These are phyloP conservation scores for Chaetomiaceae sp. DNA, from an alignment of 2,329 filamentous ascomycete species.

Conservation along the genomic window DNA sequence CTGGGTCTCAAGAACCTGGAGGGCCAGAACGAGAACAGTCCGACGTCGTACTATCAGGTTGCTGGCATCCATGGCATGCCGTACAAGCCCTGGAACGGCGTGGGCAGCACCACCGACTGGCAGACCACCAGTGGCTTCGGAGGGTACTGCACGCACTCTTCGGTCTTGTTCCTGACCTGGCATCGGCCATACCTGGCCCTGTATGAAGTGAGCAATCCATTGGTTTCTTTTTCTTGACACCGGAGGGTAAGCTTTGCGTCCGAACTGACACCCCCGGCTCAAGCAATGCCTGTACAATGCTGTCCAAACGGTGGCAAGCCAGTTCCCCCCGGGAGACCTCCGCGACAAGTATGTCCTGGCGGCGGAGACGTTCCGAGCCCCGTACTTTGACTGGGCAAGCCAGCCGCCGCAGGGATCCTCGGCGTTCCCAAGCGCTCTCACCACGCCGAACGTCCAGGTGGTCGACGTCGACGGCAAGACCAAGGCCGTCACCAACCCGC, in stretches of 20 bases:
- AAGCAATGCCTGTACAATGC: slow-evolving; percentile 27
- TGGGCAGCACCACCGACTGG: slow-evolving; percentile 31
- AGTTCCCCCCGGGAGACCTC: slow-evolving; percentile 22
- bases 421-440: slow-evolving; percentile 22
- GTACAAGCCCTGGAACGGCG: slow-evolving; percentile 52
- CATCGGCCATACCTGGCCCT: slow-evolving; percentile 31
- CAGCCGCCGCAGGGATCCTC: slow-evolving; percentile 16
- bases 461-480: slow-evolving; percentile 23
- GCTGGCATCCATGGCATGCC: slow-evolving; percentile 62
- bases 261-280: not conserved
- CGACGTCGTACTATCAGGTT: slow-evolving; percentile 58
- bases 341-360: slow-evolving; percentile 26
- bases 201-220: slow-evolving; percentile 14
- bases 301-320: slow-evolving; percentile 24
- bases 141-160: slow-evolving; percentile 59
- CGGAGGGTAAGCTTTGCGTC: no score
- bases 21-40: slow-evolving; percentile 40
- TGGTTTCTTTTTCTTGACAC: no score
- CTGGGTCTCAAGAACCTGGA: slow-evolving; percentile 54
- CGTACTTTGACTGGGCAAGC: slow-evolving; percentile 34
- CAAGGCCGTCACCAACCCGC: slow-evolving; percentile 27
- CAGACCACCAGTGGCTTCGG: slow-evolving; percentile 37
- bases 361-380: slow-evolving; percentile 29
- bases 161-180: slow-evolving; percentile 59
- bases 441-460: slow-evolving; percentile 20